A percentile compares a stretch with the other conserved stretches of the same genome.
These are phyloP conservation scores for Vigna mungo DNA, from an alignment of 306 rosid genomes.

Conservation along the genomic window DNA sequence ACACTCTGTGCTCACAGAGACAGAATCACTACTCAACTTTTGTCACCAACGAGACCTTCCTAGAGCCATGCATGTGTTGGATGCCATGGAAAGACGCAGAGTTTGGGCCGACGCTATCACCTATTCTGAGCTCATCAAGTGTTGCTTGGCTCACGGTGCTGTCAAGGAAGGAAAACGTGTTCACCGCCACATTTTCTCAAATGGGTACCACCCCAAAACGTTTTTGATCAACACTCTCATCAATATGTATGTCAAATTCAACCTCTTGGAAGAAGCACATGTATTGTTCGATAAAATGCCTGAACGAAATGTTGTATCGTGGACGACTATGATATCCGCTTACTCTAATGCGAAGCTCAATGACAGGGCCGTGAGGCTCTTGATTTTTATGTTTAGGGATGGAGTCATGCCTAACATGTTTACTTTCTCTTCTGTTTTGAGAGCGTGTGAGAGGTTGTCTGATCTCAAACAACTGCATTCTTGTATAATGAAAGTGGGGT, in stretches of 20 bases:
- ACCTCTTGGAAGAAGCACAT: conserved; percentile 71
- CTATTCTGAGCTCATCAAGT: conserved; percentile 81
- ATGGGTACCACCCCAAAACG: conserved; percentile 62
- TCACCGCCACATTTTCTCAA: conserved; percentile 72
- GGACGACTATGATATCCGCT: conserved; percentile 84
- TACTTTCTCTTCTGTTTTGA: conserved; percentile 82
- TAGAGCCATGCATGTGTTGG: conserved; percentile 72
- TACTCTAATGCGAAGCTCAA: conserved; percentile 63
- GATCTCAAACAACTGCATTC: conserved; percentile 73
- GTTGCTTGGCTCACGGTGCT: conserved; percentile 72
- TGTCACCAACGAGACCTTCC: conserved; percentile 75
- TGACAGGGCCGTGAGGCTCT: conserved; percentile 60
- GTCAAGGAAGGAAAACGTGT: conserved; percentile 70
- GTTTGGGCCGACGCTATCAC: conserved; percentile 68
- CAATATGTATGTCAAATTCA: conserved; percentile 74
- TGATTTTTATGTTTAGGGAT: conserved; percentile 74
- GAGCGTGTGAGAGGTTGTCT: conserved; percentile 66
- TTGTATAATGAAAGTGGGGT: conserved; percentile 64
- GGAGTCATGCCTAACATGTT: conserved; percentile 86
- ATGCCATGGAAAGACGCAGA: conserved; percentile 66
- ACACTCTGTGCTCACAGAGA: conserved; percentile 37
- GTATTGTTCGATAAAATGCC: conserved; percentile 79
- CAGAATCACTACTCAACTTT: conserved; percentile 52
- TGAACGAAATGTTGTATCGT: conserved; percentile 78
- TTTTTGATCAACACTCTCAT: conserved; percentile 68